phyloP scores from a whole-genome alignment of 2,329 filamentous ascomycete genomes.

The Colletotrichum simmondsii region DNA sequence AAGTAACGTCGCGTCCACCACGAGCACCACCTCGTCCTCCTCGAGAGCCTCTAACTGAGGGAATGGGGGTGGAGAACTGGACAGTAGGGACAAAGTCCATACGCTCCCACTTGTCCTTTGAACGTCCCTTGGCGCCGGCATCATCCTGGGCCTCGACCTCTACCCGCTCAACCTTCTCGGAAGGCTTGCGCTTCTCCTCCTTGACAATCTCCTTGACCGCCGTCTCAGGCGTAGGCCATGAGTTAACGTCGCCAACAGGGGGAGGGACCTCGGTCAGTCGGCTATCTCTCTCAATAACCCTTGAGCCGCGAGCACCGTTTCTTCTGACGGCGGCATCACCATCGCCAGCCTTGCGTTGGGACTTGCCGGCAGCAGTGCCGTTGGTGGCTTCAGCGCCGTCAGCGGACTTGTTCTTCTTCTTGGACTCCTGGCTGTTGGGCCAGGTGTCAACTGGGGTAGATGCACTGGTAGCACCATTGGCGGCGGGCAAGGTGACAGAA shows the following conservation, averaged over 20 bases:
- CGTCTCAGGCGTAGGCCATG: slow-evolving; percentile 92
- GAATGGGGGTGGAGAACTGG: slow-evolving; percentile 86
- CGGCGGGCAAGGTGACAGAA: slow-evolving; percentile 45
- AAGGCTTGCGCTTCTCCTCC: slow-evolving; percentile 79
- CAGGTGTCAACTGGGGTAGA: slow-evolving; percentile 21
- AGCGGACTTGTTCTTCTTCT: slow-evolving; percentile 44
- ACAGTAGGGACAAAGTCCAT: slow-evolving; percentile 87
- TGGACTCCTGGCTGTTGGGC: slow-evolving; percentile 61
- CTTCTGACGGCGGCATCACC: slow-evolving; percentile 54
- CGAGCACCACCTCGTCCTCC: slow-evolving; percentile 59
- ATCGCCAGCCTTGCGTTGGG: slow-evolving; percentile 56
- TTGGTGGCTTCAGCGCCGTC: slow-evolving; percentile 38
- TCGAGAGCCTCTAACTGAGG: slow-evolving; percentile 61
- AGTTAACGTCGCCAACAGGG: slow-evolving; percentile 78
- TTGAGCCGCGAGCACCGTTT: slow-evolving; percentile 55
- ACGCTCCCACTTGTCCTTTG: slow-evolving; percentile 88
- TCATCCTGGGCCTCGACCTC: slow-evolving; percentile 74
- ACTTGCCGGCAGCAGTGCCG: slow-evolving; percentile 50
- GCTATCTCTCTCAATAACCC: slow-evolving; percentile 52
- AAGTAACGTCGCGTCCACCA: slow-evolving; percentile 49
- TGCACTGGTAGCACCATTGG: slow-evolving; percentile 38
- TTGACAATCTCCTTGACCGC: slow-evolving; percentile 71
- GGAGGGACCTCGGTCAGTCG: slow-evolving; percentile 55
- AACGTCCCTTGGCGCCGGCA: slow-evolving; percentile 57
- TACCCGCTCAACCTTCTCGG: slow-evolving; percentile 66